Base-by-base conservation (phyloP, 169 alveolate genomes). In the Plasmodium gonderi region DNA sequence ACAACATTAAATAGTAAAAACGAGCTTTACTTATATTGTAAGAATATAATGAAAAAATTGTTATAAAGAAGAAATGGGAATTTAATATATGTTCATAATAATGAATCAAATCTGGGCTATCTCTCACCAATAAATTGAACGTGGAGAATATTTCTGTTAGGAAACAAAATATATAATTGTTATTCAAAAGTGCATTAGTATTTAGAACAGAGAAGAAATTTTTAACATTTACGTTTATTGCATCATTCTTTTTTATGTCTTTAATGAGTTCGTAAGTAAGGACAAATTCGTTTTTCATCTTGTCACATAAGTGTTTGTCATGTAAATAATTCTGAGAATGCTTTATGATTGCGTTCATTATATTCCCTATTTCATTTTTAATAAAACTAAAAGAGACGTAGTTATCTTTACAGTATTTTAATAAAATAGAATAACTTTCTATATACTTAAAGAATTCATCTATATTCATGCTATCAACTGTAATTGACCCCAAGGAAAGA, bases 321-420 rank as follows among this genome's bases (percentile, higher is more conserved):
- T 54, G 78, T 54, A 85, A 65, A 85, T 74, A 51, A 40, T 51
- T 85, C 47, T 75, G 92, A 31, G 87, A 72, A 65, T 85, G 49
- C 47, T 85, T 74, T 51, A 85, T 74, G 67, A 85, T 85, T 74
- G 64, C 31, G 36, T 85, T 40, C 79, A 60, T 76, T 74, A 51
- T 74, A 54, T 74, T 85, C 68, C 65, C 44, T 64, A 85, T 85
- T 85, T 85, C 92, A 74, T 75, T 85, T 75, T 85, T 85, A 38
- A 85, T 54, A 75, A 85, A 85, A 75, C 87, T 85, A 51, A 85
- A 85, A 54, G 92, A 74, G 65, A 74, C 74, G 45, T 85, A 85
- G n/a, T 85, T 85, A 54, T 85, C 92, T 85, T 85, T 85, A 45
- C 92, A 74, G n/a, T 29, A 74, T 45, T 74, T 85, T 85, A 85